Evolutionary conservation across 2,329 filamentous ascomycete genomes (phyloP).

Genomic region (Fusarium nisikadoi): DNA sequence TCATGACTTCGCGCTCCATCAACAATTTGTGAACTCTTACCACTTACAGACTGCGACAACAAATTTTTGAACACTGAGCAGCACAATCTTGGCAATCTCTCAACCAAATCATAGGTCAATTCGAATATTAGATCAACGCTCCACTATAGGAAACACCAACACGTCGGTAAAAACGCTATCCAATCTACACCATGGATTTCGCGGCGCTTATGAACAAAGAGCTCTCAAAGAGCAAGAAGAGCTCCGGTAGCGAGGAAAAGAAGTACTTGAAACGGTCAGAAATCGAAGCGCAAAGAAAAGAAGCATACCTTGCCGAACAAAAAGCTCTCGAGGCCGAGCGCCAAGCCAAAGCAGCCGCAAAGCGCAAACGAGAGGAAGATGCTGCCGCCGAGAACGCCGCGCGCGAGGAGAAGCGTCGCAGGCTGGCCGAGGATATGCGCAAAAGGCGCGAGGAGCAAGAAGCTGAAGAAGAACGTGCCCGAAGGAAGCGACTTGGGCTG

Average conservation of each 20-base stretch:
- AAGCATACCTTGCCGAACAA: conserved; percentile 85
- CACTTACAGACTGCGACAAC: conserved; percentile 26
- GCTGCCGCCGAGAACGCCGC: conserved; percentile 74
- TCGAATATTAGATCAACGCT: not conserved
- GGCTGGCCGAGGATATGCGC: conserved; percentile 83
- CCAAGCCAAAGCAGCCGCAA: conserved; percentile 74
- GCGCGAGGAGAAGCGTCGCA: conserved; percentile 83
- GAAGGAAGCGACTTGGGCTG: conserved; percentile 81
- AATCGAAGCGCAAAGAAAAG: conserved; percentile 82
- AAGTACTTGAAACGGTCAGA: conserved; percentile 91
- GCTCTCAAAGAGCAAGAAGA: conserved; percentile 81
- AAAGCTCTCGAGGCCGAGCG: conserved; percentile 77
- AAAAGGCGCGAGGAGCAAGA: conserved; percentile 77
- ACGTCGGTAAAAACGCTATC: not conserved
- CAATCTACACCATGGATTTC: conserved; percentile 81
- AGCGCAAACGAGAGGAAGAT: conserved; percentile 91
- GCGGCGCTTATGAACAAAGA: conserved; percentile 92
- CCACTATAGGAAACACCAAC: not conserved
- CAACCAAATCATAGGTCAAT: not conserved
- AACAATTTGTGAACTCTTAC: not conserved
- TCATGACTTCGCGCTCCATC: conserved; percentile 15
- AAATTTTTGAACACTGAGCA: not conserved
- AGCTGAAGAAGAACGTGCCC: conserved; percentile 75
- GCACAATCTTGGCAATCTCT: not conserved
- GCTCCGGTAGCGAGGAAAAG: conserved; percentile 58